Percentiles rank a stretch among this genome's conserved stretches.
Evolutionary conservation across 371 early-diverging fungal genomes (phyloP).

Genomic region (Synchytrium microbalum): DNA sequence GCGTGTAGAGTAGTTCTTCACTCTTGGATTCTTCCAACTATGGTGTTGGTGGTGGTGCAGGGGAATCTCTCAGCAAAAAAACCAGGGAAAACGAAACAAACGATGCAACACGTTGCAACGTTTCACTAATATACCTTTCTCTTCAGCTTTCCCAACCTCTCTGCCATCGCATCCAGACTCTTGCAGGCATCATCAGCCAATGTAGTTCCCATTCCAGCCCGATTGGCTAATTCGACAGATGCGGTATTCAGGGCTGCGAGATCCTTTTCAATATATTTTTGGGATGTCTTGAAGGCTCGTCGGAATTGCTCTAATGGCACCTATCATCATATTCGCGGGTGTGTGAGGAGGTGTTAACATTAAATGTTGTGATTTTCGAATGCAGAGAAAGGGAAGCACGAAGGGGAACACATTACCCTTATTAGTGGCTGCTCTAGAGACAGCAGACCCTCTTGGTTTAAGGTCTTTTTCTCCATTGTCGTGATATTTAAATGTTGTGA

Average conservation of each 20-base stretch:
- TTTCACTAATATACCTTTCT: conserved; percentile 68
- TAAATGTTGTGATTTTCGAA: conserved; percentile 1
- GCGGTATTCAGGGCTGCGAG: conserved; percentile 31
- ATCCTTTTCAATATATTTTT: conserved; percentile 78
- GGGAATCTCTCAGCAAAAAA: background rate
- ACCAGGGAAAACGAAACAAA: background rate
- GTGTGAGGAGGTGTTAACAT: background rate
- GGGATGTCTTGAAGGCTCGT: conserved; percentile 66
- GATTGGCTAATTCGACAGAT: conserved; percentile 5
- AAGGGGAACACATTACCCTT: conserved; percentile 46
- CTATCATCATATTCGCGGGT: conserved; percentile 33
- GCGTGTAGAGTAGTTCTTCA: conserved; percentile 61
- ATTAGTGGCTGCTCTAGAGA: conserved; percentile 82
- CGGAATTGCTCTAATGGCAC: conserved; percentile 86
- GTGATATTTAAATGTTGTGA: background rate
- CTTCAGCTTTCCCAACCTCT: conserved; percentile 59
- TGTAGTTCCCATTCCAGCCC: background rate
- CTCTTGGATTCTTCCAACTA: conserved; percentile 66
- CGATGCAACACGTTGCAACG: background rate
- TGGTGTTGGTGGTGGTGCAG: background rate
- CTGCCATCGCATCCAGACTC: conserved; percentile 53
- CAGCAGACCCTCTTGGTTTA: conserved; percentile 68
- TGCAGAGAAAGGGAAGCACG: conserved; percentile 4
- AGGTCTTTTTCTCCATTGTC: conserved; percentile 19
- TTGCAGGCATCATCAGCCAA: conserved; percentile 39